Conservation (phyloP, 495 filamentous ascomycete species). For the Pyrenula aspistea region DNA sequence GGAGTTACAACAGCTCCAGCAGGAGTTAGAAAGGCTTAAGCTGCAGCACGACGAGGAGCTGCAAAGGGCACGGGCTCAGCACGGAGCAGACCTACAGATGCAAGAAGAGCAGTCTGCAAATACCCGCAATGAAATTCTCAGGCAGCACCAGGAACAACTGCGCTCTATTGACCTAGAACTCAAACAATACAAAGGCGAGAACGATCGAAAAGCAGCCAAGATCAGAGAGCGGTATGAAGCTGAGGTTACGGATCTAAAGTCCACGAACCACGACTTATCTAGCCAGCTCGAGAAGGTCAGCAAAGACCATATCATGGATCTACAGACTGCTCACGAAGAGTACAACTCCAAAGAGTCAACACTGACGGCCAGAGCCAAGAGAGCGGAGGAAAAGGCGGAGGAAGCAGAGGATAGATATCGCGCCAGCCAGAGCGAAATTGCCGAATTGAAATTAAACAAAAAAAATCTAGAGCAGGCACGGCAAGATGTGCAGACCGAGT, state of each 20-base stretch:
- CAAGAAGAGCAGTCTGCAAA: conserved; percentile 33
- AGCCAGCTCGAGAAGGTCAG: conserved; percentile 45
- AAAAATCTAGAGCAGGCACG: conserved; percentile 28
- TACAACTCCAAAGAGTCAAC: conserved; percentile 34
- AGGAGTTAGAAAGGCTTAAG: too few species aligned
- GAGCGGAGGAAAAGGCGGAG: conserved; percentile 25
- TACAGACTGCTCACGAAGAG: conserved; percentile 44
- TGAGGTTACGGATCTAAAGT: conserved; percentile 50
- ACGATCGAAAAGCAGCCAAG: conserved; percentile 32
- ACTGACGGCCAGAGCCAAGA: conserved; percentile 25
- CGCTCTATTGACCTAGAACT: conserved; percentile 35
- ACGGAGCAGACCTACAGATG: too few species aligned
- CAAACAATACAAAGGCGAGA: conserved; percentile 35
- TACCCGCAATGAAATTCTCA: conserved; percentile 29
- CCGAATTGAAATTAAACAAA: neutral
- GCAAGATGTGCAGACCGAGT: conserved; percentile 51
- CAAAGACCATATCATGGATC: conserved; percentile 43
- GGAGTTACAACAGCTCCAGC: too few species aligned
- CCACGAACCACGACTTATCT: conserved; percentile 44
- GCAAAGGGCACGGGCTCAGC: too few species aligned
- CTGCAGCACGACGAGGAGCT: conserved; percentile 2
- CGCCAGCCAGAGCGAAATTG: neutral
- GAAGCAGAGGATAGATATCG: conserved; percentile 17
- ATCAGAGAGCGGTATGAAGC: conserved; percentile 42
- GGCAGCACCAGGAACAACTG: conserved; percentile 35